Percentiles rank a stretch among this genome's conserved stretches.
Conservation (phyloP, 257 asterid genomes). For the Jacaranda mimosifolia region DNA sequence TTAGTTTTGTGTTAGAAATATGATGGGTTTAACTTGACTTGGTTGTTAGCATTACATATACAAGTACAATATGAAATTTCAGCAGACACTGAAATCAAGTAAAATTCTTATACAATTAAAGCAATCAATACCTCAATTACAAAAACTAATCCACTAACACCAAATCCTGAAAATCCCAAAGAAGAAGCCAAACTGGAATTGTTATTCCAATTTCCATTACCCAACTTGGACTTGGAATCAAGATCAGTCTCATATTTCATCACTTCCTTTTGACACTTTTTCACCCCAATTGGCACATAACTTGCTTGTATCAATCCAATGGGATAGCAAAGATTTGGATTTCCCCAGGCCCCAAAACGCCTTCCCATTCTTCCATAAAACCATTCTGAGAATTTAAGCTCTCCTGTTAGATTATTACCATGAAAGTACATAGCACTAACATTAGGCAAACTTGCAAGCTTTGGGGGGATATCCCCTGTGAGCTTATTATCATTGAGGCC, state of each 20-base stretch:
- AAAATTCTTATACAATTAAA: background rate
- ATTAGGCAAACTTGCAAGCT: slow-evolving; percentile 65
- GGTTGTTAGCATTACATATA: slow-evolving; percentile 38
- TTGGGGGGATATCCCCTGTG: slow-evolving; percentile 65
- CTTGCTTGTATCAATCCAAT: slow-evolving; percentile 37
- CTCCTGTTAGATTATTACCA: slow-evolving; percentile 88
- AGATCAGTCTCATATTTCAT: slow-evolving; percentile 38
- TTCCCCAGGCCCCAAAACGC: slow-evolving; percentile 88
- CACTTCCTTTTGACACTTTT: slow-evolving; percentile 55
- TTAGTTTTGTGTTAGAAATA: background rate
- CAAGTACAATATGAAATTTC: slow-evolving; percentile 24
- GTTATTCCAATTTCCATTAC: slow-evolving; percentile 30
- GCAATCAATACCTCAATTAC: slow-evolving; percentile 43
- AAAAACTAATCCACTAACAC: slow-evolving; percentile 39
- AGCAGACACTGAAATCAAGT: background rate
- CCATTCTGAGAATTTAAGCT: slow-evolving; percentile 65
- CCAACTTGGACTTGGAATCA: slow-evolving; percentile 34
- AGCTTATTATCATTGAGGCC: slow-evolving; percentile 82
- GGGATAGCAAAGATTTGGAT: slow-evolving; percentile 78
- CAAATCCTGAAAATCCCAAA: slow-evolving; percentile 43
- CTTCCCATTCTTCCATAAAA: slow-evolving; percentile 83
- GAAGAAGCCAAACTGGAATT: slow-evolving; percentile 38
- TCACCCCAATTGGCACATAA: slow-evolving; percentile 74
- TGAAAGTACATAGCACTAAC: slow-evolving; percentile 72
- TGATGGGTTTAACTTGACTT: slow-evolving; percentile 4